Percentiles rank a stretch among this genome's conserved stretches.
Evolutionary conservation across 148 eudicot genomes (phyloP).

Genomic region (Beta vulgaris): DNA sequence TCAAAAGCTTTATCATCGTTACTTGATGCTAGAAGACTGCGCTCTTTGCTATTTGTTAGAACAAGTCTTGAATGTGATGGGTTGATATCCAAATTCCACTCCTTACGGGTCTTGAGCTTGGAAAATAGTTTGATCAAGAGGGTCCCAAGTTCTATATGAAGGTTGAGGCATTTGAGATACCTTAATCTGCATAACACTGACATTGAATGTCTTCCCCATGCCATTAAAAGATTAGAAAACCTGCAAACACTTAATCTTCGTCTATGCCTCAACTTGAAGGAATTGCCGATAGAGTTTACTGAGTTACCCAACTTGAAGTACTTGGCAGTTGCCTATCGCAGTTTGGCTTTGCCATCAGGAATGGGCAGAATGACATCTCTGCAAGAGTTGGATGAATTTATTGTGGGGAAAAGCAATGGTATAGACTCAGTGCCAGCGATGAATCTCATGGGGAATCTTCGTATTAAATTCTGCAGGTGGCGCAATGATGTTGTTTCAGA

Average conservation of each 20-base stretch:
- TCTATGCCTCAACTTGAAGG: too few relatives aligned
- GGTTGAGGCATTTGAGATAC: too few relatives aligned
- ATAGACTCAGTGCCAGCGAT: too few relatives aligned
- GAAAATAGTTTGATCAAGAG: too few relatives aligned
- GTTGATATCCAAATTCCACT: too few relatives aligned
- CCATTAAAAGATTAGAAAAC: background rate
- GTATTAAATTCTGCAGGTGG: background rate
- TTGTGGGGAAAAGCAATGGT: slow-evolving; percentile 6
- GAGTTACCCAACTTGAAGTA: background rate
- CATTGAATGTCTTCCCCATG: too few relatives aligned
- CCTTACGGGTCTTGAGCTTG: too few relatives aligned
- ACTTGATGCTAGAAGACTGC: background rate
- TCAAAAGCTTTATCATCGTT: background rate
- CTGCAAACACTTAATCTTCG: slow-evolving; percentile 17
- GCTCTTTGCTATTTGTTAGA: background rate
- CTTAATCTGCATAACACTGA: too few relatives aligned
- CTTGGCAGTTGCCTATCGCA: background rate
- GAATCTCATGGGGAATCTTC: background rate
- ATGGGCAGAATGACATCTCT: background rate
- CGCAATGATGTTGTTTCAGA: background rate
- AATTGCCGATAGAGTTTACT: slow-evolving; percentile 25
- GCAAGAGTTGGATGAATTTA: background rate
- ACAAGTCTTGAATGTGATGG: background rate
- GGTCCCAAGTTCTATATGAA: too few relatives aligned
- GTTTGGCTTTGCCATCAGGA: background rate